phyloP scores from a whole-genome alignment of 2,329 filamentous ascomycete genomes.

The Xylaria sp. region DNA sequence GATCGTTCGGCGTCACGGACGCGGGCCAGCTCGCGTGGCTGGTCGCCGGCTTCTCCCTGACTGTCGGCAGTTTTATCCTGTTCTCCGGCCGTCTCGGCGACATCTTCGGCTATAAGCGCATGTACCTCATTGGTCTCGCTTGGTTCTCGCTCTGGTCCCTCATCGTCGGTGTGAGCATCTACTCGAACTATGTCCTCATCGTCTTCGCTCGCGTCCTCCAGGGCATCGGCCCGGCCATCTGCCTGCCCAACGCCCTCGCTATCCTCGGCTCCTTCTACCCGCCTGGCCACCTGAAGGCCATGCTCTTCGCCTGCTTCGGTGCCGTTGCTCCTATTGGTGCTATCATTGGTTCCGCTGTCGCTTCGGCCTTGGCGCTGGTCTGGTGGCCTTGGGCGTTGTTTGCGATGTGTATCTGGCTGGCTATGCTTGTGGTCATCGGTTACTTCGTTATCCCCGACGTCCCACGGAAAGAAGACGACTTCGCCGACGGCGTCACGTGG shows the following conservation, averaged over 20 bases:
- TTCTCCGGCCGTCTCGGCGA: slow-evolving; percentile 45
- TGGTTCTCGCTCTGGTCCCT: slow-evolving; percentile 45
- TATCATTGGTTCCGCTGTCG: slow-evolving; percentile 21
- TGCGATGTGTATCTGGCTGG: slow-evolving; percentile 23
- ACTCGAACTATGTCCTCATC: slow-evolving; percentile 32
- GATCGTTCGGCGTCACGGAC: slow-evolving; percentile 36
- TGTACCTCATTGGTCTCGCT: slow-evolving; percentile 42
- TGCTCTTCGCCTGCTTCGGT: slow-evolving; percentile 30
- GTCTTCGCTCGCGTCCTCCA: slow-evolving; percentile 43
- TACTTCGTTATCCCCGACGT: slow-evolving; percentile 24
- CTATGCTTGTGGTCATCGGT: slow-evolving; percentile 17
- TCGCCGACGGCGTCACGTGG: slow-evolving; percentile 16
- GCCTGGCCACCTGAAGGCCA: slow-evolving; percentile 29
- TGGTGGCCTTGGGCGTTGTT: slow-evolving; percentile 31
- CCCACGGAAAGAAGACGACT: slow-evolving; percentile 18
- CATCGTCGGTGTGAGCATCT: slow-evolving; percentile 39
- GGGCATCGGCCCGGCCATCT: slow-evolving; percentile 46
- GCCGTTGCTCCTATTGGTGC: slow-evolving; percentile 27
- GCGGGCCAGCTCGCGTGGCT: slow-evolving; percentile 41
- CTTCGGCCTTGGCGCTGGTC: slow-evolving; percentile 20
- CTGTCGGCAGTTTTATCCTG: slow-evolving; percentile 46
- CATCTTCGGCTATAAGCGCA: slow-evolving; percentile 42
- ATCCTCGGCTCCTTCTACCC: slow-evolving; percentile 45
- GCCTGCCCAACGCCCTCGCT: slow-evolving; percentile 49
- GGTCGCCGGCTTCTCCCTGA: slow-evolving; percentile 42